phyloP scores from a whole-genome alignment of 345 rosid genomes.

The Conringia planisiliqua region DNA sequence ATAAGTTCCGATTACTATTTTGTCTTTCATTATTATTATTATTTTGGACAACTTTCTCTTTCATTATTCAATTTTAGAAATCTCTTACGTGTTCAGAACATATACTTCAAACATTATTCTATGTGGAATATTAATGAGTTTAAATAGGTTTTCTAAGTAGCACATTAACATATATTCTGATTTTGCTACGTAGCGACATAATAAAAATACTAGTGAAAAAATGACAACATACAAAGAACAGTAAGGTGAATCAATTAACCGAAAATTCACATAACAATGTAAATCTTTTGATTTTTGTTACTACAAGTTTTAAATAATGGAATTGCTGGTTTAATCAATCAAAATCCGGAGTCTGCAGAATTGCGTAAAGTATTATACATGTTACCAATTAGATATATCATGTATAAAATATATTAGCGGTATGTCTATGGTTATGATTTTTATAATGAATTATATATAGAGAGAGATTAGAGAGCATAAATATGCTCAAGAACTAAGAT shows the following conservation, averaged over 20 bases:
- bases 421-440: neutral
- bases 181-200: neutral
- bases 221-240: neutral
- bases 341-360: neutral
- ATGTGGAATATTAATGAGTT: neutral
- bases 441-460: neutral
- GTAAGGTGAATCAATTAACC: neutral
- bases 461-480: neutral
- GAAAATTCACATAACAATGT: neutral
- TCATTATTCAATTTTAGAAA: neutral
- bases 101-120: neutral
- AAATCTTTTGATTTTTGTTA: neutral
- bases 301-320: neutral
- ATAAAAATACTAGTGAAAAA: neutral
- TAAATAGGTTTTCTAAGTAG: neutral
- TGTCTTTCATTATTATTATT: too few relatives aligned
- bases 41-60: too few relatives aligned
- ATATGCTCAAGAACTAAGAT: constrained; percentile 15
- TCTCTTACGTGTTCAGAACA: neutral
- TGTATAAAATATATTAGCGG: neutral
- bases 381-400: neutral
- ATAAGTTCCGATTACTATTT: neutral
- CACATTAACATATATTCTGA: neutral
- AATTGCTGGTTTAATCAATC: neutral
- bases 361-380: neutral